Conservation (phyloP, 257 asterid genomes). For the Solanum corneliomulleri region DNA sequence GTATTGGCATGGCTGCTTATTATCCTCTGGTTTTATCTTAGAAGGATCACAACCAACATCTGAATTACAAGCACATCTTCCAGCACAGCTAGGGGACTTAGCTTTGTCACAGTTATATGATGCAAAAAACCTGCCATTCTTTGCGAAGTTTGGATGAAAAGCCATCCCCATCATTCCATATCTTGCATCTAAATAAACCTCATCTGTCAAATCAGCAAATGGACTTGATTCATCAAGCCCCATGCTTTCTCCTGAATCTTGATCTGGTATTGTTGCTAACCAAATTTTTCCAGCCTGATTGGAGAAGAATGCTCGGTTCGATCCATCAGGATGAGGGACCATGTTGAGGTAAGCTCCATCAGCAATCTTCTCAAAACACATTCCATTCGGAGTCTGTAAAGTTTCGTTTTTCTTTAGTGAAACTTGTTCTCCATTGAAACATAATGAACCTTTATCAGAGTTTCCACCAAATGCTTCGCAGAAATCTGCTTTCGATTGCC, state of each 20-base stretch:
- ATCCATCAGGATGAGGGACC: slow-evolving; percentile 93
- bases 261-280: slow-evolving; percentile 76
- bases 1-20: slow-evolving; percentile 47
- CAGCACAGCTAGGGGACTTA: slow-evolving; percentile 58
- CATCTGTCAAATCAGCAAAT: slow-evolving; percentile 76
- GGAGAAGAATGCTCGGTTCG: slow-evolving; percentile 74
- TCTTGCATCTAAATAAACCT: slow-evolving; percentile 48
- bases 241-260: slow-evolving; percentile 57
- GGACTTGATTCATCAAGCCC: slow-evolving; percentile 67
- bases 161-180: slow-evolving; percentile 98
- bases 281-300: slow-evolving; percentile 71
- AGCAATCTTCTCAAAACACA: slow-evolving; percentile 74
- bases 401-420: slow-evolving; percentile 30
- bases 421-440: slow-evolving; percentile 56
- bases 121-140: slow-evolving; percentile 86
- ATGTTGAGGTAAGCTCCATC: slow-evolving; percentile 65
- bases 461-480: slow-evolving; percentile 65
- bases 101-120: slow-evolving; percentile 74
- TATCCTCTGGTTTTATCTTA: slow-evolving; percentile 32
- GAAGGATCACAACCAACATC: slow-evolving; percentile 86
- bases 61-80: slow-evolving; percentile 81
- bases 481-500: slow-evolving; percentile 67
- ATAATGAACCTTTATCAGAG: slow-evolving; percentile 23
- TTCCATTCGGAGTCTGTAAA: slow-evolving; percentile 40
- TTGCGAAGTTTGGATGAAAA: slow-evolving; percentile 65